A percentile compares a stretch with the other conserved stretches of the same genome.
Conservation (phyloP, 768 basidiomycete genomes). For the Amanita inopinata region DNA sequence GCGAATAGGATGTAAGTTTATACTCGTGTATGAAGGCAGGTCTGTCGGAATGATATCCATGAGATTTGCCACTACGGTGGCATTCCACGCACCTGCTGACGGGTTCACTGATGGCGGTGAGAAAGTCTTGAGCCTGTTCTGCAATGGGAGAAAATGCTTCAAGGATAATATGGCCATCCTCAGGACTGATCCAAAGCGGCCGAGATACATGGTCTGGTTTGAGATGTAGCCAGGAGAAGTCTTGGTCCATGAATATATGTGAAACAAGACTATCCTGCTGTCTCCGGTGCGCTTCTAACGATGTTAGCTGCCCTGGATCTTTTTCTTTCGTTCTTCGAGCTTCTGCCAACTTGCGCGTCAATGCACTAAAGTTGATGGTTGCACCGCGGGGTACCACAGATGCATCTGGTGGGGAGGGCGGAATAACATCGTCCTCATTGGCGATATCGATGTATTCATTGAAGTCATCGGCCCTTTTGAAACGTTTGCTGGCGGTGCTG, state of each 20-base stretch:
- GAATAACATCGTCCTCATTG: conserved; percentile 49
- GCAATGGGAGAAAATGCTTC: conserved; percentile 98
- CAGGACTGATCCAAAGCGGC: conserved; percentile 93
- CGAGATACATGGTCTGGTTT: conserved; percentile 88
- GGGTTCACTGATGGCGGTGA: conserved; percentile 96
- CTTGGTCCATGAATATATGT: conserved; percentile 75
- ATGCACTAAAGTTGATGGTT: conserved; percentile 82
- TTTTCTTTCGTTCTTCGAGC: conserved; percentile 39
- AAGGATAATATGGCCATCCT: conserved; percentile 87
- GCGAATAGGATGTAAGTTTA: conserved; percentile 94
- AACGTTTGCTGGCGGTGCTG: conserved; percentile 24
- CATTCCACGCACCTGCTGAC: conserved; percentile 78
- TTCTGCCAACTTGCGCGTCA: conserved; percentile 71
- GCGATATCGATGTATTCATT: conserved; percentile 51
- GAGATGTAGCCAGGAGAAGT: conserved; percentile 79
- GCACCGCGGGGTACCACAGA: conserved; percentile 56
- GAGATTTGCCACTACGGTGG: conserved; percentile 17
- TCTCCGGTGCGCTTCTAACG: conserved; percentile 54
- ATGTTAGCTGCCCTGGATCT: conserved; percentile 35
- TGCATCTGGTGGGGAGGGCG: conserved; percentile 42
- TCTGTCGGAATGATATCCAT: conserved; percentile 32
- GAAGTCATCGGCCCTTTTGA: conserved; percentile 35
- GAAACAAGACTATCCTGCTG: conserved; percentile 73
- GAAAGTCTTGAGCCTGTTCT: conserved; percentile 96
- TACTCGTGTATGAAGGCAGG: conserved; percentile 99